Percentiles rank a stretch among this genome's conserved stretches.
Evolutionary conservation across 2,329 filamentous ascomycete genomes (phyloP).

Genomic region (Colletotrichum simmondsii): DNA sequence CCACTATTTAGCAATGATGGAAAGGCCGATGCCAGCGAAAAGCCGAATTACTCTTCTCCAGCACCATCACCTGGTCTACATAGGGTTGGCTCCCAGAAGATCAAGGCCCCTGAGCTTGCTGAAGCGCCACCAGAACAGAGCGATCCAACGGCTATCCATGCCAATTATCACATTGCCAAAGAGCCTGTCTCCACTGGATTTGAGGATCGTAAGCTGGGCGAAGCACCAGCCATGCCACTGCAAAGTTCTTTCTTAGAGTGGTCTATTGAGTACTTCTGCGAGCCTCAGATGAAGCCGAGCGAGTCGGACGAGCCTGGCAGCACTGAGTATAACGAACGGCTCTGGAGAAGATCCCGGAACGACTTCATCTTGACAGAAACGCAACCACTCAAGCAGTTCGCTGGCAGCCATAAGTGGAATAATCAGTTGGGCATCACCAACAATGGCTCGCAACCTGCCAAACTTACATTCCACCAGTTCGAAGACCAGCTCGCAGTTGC

Average conservation of each 20-base stretch:
- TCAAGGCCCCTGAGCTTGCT: constrained; percentile 54
- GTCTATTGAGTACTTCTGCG: constrained; percentile 97
- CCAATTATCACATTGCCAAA: constrained; percentile 80
- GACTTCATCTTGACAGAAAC: constrained; percentile 92
- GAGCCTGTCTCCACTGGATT: constrained; percentile 85
- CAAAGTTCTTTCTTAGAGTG: constrained; percentile 90
- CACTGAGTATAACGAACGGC: constrained; percentile 92
- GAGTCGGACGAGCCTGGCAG: constrained; percentile 97
- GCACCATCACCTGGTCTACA: constrained; percentile 46
- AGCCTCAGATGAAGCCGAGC: constrained; percentile 97
- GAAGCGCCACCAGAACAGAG: constrained; percentile 77
- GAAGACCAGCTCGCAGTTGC: constrained; percentile 95
- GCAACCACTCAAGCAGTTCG: constrained; percentile 90
- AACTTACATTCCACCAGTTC: constrained; percentile 97
- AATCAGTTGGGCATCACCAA: constrained; percentile 85
- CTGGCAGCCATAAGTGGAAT: constrained; percentile 88
- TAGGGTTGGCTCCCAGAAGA: constrained; percentile 51
- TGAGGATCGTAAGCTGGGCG: constrained; percentile 67
- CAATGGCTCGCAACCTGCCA: constrained; percentile 88
- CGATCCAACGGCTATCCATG: constrained; percentile 72
- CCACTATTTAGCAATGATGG: constrained; percentile 65
- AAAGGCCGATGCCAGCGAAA: constrained; percentile 39
- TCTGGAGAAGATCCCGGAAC: constrained; percentile 93
- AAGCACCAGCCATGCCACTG: constrained; percentile 76
- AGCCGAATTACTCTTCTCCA: constrained; percentile 30